phyloP scores from a whole-genome alignment of 2,329 filamentous ascomycete genomes.

The Fusarium temperatum region DNA sequence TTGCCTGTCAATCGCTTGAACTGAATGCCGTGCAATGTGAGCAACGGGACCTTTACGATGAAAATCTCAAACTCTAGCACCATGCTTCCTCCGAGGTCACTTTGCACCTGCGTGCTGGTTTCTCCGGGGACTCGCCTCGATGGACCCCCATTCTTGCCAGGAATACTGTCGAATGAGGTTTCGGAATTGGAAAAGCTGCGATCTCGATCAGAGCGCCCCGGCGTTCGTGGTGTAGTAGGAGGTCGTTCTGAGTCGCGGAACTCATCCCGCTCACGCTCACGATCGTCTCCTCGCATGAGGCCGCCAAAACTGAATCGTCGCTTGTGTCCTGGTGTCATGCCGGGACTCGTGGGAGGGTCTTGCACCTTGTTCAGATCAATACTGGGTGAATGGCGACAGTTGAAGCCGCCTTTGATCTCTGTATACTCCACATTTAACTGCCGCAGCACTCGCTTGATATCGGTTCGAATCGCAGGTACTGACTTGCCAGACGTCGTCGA shows the following conservation, averaged over 20 bases:
- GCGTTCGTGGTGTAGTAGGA: slow-evolving; percentile 54
- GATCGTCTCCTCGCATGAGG: slow-evolving; percentile 63
- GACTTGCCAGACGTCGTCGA: slow-evolving; percentile 95
- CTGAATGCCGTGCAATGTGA: slow-evolving; percentile 93
- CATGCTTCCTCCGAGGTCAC: slow-evolving; percentile 85
- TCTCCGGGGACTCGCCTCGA: slow-evolving; percentile 76
- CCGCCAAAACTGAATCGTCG: slow-evolving; percentile 88
- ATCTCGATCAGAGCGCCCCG: slow-evolving; percentile 63
- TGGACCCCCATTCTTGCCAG: slow-evolving; percentile 60
- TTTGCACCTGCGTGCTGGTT: slow-evolving; percentile 91
- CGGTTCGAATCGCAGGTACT: slow-evolving; percentile 82
- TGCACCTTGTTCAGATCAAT: slow-evolving; percentile 83
- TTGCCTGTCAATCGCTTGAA: slow-evolving; percentile 97
- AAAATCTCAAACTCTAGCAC: slow-evolving; percentile 93
- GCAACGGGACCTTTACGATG: slow-evolving; percentile 94
- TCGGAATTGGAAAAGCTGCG: slow-evolving; percentile 89
- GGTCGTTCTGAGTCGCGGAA: slow-evolving; percentile 65
- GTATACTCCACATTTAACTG: slow-evolving; percentile 89
- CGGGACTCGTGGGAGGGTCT: slow-evolving; percentile 70
- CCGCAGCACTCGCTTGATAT: slow-evolving; percentile 89
- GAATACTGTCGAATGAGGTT: slow-evolving; percentile 79
- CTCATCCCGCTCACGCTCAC: slow-evolving; percentile 77
- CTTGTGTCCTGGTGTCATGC: slow-evolving; percentile 67
- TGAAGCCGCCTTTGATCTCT: slow-evolving; percentile 94
- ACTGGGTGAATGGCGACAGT: slow-evolving; percentile 86